Conservation (phyloP, 495 filamentous ascomycete species). For the Penicillium macrosclerotiorum region DNA sequence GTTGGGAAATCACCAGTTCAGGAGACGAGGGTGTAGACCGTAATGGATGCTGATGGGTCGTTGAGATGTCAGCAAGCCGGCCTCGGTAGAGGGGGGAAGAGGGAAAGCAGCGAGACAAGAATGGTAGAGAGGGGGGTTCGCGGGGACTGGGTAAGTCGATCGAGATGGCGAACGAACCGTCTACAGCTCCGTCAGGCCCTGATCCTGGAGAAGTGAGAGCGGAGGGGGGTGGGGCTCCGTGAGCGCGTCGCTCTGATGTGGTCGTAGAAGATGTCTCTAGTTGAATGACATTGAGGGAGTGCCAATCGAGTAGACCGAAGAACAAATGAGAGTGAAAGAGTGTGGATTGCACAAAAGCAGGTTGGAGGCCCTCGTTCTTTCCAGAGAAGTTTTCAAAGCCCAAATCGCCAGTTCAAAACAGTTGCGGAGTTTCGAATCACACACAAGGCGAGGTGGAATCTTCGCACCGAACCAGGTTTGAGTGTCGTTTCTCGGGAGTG, state of each 20-base stretch:
- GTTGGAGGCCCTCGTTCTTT: slow-evolving; percentile 3
- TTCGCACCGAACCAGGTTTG: too few species aligned
- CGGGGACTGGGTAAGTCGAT: neutral
- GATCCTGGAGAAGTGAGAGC: slow-evolving; percentile 36
- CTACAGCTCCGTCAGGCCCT: slow-evolving; percentile 45
- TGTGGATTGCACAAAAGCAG: slow-evolving; percentile 5
- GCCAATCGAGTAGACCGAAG: slow-evolving; percentile 18
- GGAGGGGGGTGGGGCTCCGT: slow-evolving; percentile 40
- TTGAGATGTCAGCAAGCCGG: slow-evolving; percentile 13
- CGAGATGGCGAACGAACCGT: slow-evolving; percentile 39
- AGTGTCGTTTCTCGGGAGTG: neutral
- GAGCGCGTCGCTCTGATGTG: slow-evolving; percentile 43
- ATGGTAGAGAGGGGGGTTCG: slow-evolving; percentile 4
- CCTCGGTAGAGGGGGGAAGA: slow-evolving; percentile 1
- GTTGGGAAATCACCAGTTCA: slow-evolving; percentile 32
- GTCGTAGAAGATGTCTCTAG: slow-evolving; percentile 36
- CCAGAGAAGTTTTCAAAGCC: too few species aligned
- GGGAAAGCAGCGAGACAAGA: slow-evolving; percentile 7
- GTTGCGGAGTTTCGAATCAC: slow-evolving; percentile 3
- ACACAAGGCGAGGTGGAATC: neutral
- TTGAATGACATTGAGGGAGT: slow-evolving; percentile 43
- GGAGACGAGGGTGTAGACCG: slow-evolving; percentile 39
- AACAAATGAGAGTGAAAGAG: slow-evolving; percentile 30
- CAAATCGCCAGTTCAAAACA: too few species aligned
- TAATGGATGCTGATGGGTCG: slow-evolving; percentile 12